phyloP scores from a whole-genome alignment of 768 basidiomycete species.

The Boletus barrowsii region DNA sequence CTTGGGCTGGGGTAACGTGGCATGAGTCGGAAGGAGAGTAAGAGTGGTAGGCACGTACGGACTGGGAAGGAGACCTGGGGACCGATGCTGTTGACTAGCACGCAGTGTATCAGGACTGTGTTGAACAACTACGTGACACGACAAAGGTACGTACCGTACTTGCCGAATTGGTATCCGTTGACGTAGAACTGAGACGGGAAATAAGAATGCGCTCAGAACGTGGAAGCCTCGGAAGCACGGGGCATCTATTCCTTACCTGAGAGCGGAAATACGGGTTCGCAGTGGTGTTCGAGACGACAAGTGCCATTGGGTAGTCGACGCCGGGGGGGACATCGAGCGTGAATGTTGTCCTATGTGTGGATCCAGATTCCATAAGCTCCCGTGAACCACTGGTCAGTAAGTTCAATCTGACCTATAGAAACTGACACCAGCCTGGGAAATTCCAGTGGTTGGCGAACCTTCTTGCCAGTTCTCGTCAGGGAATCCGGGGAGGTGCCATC shows the following conservation, averaged over 20 bases:
- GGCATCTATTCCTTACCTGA: conserved; percentile 12
- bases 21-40: conserved; percentile 4
- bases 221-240: neutral
- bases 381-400: neutral
- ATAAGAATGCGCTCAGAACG: neutral
- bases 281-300: conserved; percentile 45
- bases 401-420: conserved; percentile 41
- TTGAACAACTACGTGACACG: no score
- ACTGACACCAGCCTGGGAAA: conserved; percentile 42
- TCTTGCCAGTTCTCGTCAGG: conserved; percentile 45
- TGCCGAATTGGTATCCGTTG: conserved; percentile 28
- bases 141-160: conserved; percentile 16
- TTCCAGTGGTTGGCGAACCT: conserved; percentile 41
- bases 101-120: neutral
- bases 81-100: conserved; percentile 23
- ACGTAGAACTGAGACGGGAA: conserved; percentile 19
- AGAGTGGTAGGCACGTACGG: conserved; percentile 13
- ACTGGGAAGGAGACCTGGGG: conserved; percentile 26
- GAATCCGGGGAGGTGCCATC: conserved; percentile 60
- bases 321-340: conserved; percentile 41
- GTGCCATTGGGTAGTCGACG: conserved; percentile 47
- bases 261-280: conserved; percentile 42
- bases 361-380: neutral
- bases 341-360: conserved; percentile 32
- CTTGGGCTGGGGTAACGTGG: conserved; percentile 36